phyloP scores from a whole-genome alignment of 2,329 filamentous ascomycete genomes.

The Cytospora chrysosperma region DNA sequence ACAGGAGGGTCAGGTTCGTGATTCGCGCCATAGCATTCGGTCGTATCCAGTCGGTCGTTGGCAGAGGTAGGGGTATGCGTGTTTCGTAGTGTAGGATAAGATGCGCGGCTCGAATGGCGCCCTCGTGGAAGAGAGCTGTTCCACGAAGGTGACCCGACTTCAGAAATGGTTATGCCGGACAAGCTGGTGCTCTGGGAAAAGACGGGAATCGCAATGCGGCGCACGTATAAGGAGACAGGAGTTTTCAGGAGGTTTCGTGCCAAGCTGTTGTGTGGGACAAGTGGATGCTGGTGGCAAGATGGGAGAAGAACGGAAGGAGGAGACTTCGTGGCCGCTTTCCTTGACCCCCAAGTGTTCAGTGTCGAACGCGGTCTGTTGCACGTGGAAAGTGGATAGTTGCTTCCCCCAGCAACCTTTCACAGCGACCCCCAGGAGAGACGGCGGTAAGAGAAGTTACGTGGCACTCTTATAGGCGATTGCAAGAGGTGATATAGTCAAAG shows the following conservation, averaged over 20 bases:
- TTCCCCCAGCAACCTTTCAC: background rate
- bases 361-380: background rate
- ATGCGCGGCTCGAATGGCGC: background rate
- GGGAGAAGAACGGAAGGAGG: background rate
- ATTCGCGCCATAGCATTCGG: constrained; percentile 51
- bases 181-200: background rate
- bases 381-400: background rate
- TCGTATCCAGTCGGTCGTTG: background rate
- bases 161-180: background rate
- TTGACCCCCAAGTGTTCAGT: background rate
- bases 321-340: background rate
- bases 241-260: background rate
- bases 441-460: background rate
- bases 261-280: background rate
- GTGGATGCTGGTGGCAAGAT: background rate
- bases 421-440: background rate
- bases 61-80: background rate
- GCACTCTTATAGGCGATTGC: background rate
- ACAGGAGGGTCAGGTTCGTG: constrained; percentile 52
- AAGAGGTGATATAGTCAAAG: background rate
- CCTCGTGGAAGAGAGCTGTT: background rate
- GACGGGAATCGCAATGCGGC: background rate
- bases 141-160: background rate
- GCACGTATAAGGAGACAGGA: background rate
- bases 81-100: background rate